Base-by-base conservation (phyloP, 345 rosid genomes). In the Gossypium stocksii region DNA sequence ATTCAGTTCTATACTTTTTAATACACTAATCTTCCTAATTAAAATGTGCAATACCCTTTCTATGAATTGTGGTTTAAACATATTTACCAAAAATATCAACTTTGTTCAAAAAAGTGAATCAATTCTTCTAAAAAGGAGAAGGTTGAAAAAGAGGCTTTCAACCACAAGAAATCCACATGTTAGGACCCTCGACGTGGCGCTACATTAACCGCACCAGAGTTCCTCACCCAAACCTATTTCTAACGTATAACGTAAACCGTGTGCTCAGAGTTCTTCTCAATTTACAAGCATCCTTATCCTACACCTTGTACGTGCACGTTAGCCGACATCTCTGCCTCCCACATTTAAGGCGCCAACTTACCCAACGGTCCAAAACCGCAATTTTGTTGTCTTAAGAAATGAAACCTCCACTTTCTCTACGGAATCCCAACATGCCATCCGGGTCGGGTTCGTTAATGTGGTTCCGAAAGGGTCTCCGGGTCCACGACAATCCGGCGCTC, bases 401-500 rank as follows among this genome's bases (percentile, higher is more conserved):
- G 72, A 51, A 69, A 46, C 15, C 7, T 45, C n/a, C 23, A 17
- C 23, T 61, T n/a, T 48, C 60, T 19, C 48, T 62, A 38, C 41
- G 20, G 34, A 82, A 73, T 14, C 80, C 85, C 52, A 7, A 48
- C 16, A 83, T 89, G 93, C 62, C 89, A 12, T 38, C 87, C 48
- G 74, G 80, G 54, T 90, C 91, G 57, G 68, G 74, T 74, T 87
- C 97, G n/a, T 83, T 94, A 53, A 77, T 94, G 84, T 94, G 98
- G 98, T 94, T 94, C 76, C 84, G 97, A 3, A 94, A 94, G 82
- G 98, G 95, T 11, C 93, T 94, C 16, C 89, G 97, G 69, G 48
- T 94, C 81, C 98, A 94, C 83, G 97, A 94, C 81, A 94, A 94
- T 81, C 97, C 98, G 56, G 97, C 97, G 45, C 86, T 94, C 38